Base-by-base conservation (phyloP, 148 eudicot species). In the Diospyros kaki region DNA sequence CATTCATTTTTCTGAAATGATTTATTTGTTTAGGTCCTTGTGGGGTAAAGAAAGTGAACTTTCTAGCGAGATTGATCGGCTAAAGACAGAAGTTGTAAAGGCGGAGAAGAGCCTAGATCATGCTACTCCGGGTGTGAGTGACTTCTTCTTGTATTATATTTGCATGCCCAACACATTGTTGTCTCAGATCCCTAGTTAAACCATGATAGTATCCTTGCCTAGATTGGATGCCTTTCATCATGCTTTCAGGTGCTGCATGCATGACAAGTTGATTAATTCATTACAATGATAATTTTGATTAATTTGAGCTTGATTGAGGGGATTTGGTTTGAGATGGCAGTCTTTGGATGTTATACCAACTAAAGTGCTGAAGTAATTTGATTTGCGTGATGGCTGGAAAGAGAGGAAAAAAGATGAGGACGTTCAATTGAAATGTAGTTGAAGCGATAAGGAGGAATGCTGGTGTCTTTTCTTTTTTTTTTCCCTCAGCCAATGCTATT, bases 71-170 rank as follows among this genome's bases (percentile, higher is more conserved):
- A 91, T 95, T 77, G 97, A 91, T 72, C 73, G 84, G 68, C 82
- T 95, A 59, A 93, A 88, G 81, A 74, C 94, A 59, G 99, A 95
- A 73, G 89, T 92, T 68, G 83, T 87, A 72, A 95, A 95, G 84
- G 98, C 93, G 64, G 93, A 95, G 75, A 93, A 95, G 84, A 89
- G 87, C 82, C 91, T 95, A 64, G 99, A 95, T 80, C 99, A 90
- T 75, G 96, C 94, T 39, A 95, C 97, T 78, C 93, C 99, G 77
- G 98, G 98, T 84, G 99, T 92, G 81, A 88, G 99, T 90, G 74
- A 55, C 66, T 63, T 11, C 64, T 38, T 51, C 55, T n/a, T 66
- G 62, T 18, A 18, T 62, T 58, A 61, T 12, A 52, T 55, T 73
- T n/a, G 43, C 53, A 65, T 44, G 45, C 66, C 62, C 51, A 68